Base-by-base conservation (phyloP, 306 rosid genomes). In the Clitoria ternatea region DNA sequence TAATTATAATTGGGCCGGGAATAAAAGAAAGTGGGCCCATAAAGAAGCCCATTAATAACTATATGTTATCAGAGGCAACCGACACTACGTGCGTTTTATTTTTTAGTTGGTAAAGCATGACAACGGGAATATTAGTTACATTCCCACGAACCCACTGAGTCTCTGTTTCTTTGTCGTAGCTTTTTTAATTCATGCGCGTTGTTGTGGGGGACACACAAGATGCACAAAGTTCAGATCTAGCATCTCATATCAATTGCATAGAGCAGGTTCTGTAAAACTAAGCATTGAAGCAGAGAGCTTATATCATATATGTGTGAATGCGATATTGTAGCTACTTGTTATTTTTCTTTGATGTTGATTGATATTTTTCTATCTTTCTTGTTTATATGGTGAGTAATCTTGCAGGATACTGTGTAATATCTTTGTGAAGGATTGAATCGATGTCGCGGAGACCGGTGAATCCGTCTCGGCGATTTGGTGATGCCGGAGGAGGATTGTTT, bases 361-460 rank as follows among this genome's bases (percentile, higher is more conserved):
- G 13, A 56, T 54, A 44, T 18, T 27, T 17, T 39, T 14, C n/a
- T n/a, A n/a, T n/a, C n/a, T n/a, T n/a, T n/a, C n/a, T n/a, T n/a
- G n/a, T n/a, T n/a, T n/a, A n/a, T n/a, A 3, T 13, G 10, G 10
- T 17, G 30, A 13, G 6, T 35, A 6, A 6, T 44, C 4, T 45
- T 48, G 73, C 77, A 74, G 76, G 52, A 61, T 40, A 44, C 15
- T 36, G 9, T 15, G 48, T 63, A 32, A 32, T 15, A 39, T 37
- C 19, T 2, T 39, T 52, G 61, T n/a, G 74, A 36, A 23, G 36
- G 22, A 39, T 37, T 73, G 27, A 40, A 72, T 66, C 43, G 55
- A 87, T 87, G 92, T 78, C 79, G 76, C 83, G 90, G 78, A 83
- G 88, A 74, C 83, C 77, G 27, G 79, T 13, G 74, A 81, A 68